phyloP scores from a whole-genome alignment of 2,329 filamentous ascomycete genomes.

The Arthrinium phaeospermum region DNA sequence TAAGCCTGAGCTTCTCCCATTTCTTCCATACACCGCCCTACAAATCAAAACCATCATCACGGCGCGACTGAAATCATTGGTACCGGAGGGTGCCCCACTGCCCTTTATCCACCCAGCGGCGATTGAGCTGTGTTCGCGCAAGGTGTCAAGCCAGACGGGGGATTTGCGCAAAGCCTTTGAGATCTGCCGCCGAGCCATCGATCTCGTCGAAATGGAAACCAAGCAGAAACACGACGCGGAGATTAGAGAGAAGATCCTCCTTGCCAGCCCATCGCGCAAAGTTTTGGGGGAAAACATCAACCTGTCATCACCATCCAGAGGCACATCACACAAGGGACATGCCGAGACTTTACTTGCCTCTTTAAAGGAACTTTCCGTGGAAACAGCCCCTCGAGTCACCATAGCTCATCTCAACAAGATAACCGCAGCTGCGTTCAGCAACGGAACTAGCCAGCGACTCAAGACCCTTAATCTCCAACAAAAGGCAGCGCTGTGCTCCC shows the following conservation, averaged over 20 bases:
- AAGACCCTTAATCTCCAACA: constrained; percentile 92
- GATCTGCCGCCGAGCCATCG: constrained; percentile 86
- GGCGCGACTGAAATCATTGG: constrained; percentile 77
- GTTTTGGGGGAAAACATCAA: constrained; percentile 85
- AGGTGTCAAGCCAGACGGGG: constrained; percentile 91
- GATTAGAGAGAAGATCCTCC: constrained; percentile 59
- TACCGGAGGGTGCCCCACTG: constrained; percentile 64
- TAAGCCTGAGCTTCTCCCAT: constrained; percentile 87
- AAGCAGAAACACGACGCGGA: constrained; percentile 73
- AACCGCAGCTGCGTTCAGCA: constrained; percentile 87
- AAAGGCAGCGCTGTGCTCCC: constrained; percentile 89
- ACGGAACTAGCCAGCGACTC: constrained; percentile 84
- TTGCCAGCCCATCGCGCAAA: constrained; percentile 73
- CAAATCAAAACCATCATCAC: constrained; percentile 91
- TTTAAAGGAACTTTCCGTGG: constrained; percentile 67
- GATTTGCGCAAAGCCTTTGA: constrained; percentile 96
- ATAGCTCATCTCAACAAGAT: constrained; percentile 93
- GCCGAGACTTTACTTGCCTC: constrained; percentile 58
- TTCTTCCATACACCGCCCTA: constrained; percentile 86
- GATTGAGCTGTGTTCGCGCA: constrained; percentile 91
- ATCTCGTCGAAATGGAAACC: constrained; percentile 86
- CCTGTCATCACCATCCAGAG: constrained; percentile 59
- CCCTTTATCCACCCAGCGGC: constrained; percentile 94
- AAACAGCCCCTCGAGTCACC: constrained; percentile 85
- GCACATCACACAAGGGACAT: constrained; percentile 47